Evolutionary conservation across 1,284 basidiomycete genomes (phyloP).

Genomic region (Ustilago tritici): DNA sequence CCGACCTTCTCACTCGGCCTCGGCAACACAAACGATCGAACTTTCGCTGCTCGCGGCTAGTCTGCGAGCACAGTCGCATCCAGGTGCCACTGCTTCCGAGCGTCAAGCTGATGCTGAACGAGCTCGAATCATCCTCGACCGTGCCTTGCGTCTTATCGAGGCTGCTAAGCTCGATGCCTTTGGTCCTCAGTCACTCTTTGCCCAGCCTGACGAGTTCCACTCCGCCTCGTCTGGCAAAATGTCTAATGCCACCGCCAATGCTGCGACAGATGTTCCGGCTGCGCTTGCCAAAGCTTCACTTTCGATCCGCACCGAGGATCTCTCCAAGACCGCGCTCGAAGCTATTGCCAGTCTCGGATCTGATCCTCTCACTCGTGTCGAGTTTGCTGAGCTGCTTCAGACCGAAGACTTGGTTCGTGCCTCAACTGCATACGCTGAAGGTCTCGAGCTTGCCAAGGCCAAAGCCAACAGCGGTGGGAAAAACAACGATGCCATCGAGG

Average conservation of each 20-base stretch:
- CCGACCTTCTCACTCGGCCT: constrained; percentile 37
- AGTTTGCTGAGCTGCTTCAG: constrained; percentile 60
- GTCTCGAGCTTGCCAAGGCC: constrained; percentile 40
- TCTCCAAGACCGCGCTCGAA: constrained; percentile 50
- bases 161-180: constrained; percentile 51
- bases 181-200: constrained; percentile 31
- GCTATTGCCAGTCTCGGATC: constrained; percentile 52
- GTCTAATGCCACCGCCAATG: constrained; percentile 25
- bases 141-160: constrained; percentile 57
- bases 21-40: constrained; percentile 54
- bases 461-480: constrained; percentile 12
- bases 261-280: constrained; percentile 33
- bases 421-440: constrained; percentile 42
- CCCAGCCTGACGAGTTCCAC: constrained; percentile 40
- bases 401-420: constrained; percentile 56
- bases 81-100: constrained; percentile 57
- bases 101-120: constrained; percentile 48
- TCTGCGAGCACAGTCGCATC: constrained; percentile 57
- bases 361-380: constrained; percentile 56
- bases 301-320: constrained; percentile 49
- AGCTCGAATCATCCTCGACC: constrained; percentile 63
- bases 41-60: constrained; percentile 59
- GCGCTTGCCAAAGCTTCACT: constrained; percentile 49
- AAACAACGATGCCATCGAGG: constrained; percentile 15
- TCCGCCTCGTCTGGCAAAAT: constrained; percentile 17